Percentiles rank a stretch among this genome's conserved stretches.
Evolutionary conservation across 2,329 filamentous ascomycete species (phyloP).

Genomic region (Penicillium sp.): DNA sequence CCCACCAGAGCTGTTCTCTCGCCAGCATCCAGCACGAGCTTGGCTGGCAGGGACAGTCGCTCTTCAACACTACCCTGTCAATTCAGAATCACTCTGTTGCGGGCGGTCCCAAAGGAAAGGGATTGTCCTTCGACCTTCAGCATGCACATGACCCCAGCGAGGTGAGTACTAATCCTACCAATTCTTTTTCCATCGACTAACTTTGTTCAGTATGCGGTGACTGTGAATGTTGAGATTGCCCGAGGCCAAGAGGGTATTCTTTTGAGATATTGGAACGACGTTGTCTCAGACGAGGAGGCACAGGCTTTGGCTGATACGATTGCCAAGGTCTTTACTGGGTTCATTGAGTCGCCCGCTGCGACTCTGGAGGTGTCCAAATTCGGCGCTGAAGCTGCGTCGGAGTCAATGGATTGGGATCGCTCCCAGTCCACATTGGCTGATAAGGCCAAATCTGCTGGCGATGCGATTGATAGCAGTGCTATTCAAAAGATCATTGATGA

Average conservation of each 20-base stretch:
- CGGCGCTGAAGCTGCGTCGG: background rate
- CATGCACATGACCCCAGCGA: constrained; percentile 40
- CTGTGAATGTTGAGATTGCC: constrained; percentile 40
- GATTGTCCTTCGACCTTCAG: constrained; percentile 31
- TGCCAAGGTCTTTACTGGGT: constrained; percentile 32
- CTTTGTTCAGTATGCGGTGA: constrained; percentile 35
- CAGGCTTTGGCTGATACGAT: constrained; percentile 31
- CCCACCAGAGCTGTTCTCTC: constrained; percentile 51
- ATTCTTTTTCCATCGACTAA: constrained; percentile 7
- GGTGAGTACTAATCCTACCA: constrained; percentile 22
- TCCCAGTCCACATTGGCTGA: constrained; percentile 18
- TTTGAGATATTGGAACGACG: constrained; percentile 41
- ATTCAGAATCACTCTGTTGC: constrained; percentile 37
- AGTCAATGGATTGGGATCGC: constrained; percentile 12
- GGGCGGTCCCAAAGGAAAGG: constrained; percentile 23
- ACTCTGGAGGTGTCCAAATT: constrained; percentile 26
- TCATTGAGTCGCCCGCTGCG: constrained; percentile 29
- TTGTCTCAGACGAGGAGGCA: constrained; percentile 36
- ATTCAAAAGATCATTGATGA: constrained; percentile 35
- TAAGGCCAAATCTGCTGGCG: constrained; percentile 10
- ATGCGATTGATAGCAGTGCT: constrained; percentile 21
- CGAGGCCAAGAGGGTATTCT: constrained; percentile 36
- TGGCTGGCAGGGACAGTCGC: constrained; percentile 32
- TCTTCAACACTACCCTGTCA: constrained; percentile 45
- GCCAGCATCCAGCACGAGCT: constrained; percentile 47